Evolutionary conservation across 2,329 filamentous ascomycete genomes (phyloP), one percentile per base, ranked within the genome.

Genomic region (Periconia digitata): DNA sequence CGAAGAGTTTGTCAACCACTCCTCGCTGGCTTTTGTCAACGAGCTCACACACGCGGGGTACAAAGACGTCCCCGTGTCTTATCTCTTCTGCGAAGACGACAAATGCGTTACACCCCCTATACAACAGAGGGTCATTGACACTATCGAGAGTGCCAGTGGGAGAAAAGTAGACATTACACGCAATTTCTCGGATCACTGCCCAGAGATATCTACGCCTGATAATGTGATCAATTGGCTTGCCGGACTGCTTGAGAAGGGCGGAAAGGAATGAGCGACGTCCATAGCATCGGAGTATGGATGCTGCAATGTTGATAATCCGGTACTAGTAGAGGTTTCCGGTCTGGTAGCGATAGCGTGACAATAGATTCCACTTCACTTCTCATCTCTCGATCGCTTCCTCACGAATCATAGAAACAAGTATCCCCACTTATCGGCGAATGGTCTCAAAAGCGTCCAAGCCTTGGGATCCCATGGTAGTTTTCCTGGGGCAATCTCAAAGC

Each of bases 21-120:
- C 70, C 0, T 51, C 60, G 8, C 47, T 59, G 10, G 66, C 62
- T 38, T 76, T 76, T 50, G 45, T 38, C 0, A 61, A 60, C 17
- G 51, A 58, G 3, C 50, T 77, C 35, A 73, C 69, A 1, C 63
- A 76, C 52, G 49, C 67, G 2, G 73, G 72, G 0, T 77, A 75
- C 50, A 72, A 70, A 46, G 64, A 76, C 29, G 58, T 74, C 1
- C 70, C 70, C 0, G 69, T 72, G 2, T 74, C 69, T 1, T 77
- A 72, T 48, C 54, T 77, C 8, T 59, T 76, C 12, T 71, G 69
- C 34, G 67, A 72, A 38, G 50, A 65, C 0, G 73, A 77, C 48
- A 10, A 44, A 10, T 53, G 59, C n/a, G 56, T 77, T n/a, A 40
- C 58, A 2, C 56, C 67, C 0, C 47, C 54, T 17, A 37, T 55